phyloP scores from a whole-genome alignment of 1,284 basidiomycete species.

The Sanghuangporus weigelae region DNA sequence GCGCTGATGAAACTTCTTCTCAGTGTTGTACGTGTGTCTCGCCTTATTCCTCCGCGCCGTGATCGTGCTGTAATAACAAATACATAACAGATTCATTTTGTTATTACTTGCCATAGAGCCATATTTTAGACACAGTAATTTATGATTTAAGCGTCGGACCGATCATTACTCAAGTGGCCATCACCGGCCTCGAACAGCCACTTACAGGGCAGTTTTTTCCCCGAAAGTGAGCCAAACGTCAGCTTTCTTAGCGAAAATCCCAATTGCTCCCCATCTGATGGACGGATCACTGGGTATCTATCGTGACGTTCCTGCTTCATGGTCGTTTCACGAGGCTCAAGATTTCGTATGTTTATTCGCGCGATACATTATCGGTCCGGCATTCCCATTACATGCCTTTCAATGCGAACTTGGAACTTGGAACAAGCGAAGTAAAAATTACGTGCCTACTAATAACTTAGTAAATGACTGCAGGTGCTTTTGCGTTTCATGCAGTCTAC shows the following conservation, averaged over 20 bases:
- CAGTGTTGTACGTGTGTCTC: not conserved
- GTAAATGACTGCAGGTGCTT: no score
- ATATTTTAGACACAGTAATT: slow-evolving; percentile 5
- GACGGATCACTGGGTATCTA: not conserved
- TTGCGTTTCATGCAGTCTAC: no score
- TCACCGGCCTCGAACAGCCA: not conserved
- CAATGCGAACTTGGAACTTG: no score
- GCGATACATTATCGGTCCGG: not conserved
- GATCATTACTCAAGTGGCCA: not conserved
- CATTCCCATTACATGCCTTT: not conserved
- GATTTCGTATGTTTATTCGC: not conserved
- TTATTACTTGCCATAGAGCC: not conserved
- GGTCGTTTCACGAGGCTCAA: not conserved
- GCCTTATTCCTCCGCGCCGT: not conserved
- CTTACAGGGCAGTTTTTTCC: not conserved
- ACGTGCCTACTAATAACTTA: no score
- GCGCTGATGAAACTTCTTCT: not conserved
- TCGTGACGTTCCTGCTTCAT: not conserved
- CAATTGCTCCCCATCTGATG: slow-evolving; percentile 1
- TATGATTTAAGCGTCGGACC: not conserved
- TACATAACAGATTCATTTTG: not conserved
- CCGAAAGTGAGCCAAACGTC: not conserved
- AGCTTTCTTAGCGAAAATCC: not conserved
- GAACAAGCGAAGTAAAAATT: no score
- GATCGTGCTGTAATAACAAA: not conserved